These are phyloP conservation scores for Rosa hybrid DNA, from an alignment of 331 rosid species.

Conservation along the genomic window DNA sequence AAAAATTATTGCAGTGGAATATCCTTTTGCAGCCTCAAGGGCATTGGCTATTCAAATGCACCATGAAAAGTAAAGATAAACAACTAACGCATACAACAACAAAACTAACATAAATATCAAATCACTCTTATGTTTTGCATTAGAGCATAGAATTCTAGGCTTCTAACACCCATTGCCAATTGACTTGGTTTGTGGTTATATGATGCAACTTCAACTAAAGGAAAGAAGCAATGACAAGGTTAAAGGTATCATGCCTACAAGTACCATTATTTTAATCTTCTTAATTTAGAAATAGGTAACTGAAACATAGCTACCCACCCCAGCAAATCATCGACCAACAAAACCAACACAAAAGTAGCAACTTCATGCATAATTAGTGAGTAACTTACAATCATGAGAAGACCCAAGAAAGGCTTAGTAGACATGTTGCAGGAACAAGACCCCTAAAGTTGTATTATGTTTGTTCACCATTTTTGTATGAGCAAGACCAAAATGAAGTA, in stretches of 20 bases:
- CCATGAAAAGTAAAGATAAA: slow-evolving; percentile 25
- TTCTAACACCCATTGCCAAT: too few species aligned
- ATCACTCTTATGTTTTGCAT: not conserved
- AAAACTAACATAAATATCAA: too few species aligned
- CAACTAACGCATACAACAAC: not conserved
- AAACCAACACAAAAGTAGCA: not conserved
- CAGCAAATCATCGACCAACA: not conserved
- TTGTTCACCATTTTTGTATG: too few species aligned
- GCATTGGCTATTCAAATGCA: slow-evolving; percentile 52
- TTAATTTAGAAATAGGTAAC: too few species aligned
- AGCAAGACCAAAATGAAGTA: too few species aligned
- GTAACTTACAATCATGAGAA: too few species aligned
- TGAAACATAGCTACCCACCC: too few species aligned
- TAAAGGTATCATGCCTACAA: not conserved
- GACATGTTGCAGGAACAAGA: too few species aligned
- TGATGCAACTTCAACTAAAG: not conserved
- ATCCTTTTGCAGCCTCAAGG: slow-evolving; percentile 52
- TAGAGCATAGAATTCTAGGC: not conserved
- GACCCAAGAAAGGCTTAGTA: too few species aligned
- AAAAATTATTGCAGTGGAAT: slow-evolving; percentile 23
- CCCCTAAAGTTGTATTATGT: too few species aligned
- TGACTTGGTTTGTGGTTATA: too few species aligned
- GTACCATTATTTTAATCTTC: not conserved
- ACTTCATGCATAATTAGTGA: not conserved
- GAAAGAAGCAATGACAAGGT: not conserved